Evolutionary conservation across 176 grass and related monocot species (phyloP).

Genomic region (Bromus sterilis): DNA sequence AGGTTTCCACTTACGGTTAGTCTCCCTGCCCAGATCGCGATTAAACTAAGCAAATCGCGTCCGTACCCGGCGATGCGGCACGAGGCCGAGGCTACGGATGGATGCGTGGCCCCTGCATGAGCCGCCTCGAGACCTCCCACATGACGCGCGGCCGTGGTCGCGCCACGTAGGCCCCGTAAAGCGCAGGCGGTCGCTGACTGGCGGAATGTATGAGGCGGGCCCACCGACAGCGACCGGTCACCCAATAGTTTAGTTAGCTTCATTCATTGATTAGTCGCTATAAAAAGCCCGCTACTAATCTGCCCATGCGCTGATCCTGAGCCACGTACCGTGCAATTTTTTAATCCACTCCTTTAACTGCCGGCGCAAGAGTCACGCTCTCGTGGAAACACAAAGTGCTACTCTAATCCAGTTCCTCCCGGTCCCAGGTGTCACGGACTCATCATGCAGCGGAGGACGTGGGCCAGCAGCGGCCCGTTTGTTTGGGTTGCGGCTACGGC

Average conservation of each 20-base stretch:
- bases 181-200: neutral
- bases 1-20: neutral
- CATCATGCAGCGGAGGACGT: neutral
- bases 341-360: neutral
- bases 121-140: conserved; percentile 1
- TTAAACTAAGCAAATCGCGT: conserved; percentile 4
- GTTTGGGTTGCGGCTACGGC: neutral
- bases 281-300: neutral
- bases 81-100: neutral
- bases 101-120: neutral
- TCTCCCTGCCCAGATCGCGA: neutral
- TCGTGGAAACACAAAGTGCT: neutral
- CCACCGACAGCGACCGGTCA: neutral
- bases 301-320: neutral
- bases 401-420: neutral
- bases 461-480: neutral
- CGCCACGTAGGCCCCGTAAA: conserved; percentile 34
- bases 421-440: neutral
- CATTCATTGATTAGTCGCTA: neutral
- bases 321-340: neutral
- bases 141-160: conserved; percentile 5
- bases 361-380: no score
- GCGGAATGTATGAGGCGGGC: neutral
- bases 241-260: neutral
- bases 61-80: neutral